Base-by-base conservation (phyloP, 257 asterid species). In the Solanum megistacrolobum region DNA sequence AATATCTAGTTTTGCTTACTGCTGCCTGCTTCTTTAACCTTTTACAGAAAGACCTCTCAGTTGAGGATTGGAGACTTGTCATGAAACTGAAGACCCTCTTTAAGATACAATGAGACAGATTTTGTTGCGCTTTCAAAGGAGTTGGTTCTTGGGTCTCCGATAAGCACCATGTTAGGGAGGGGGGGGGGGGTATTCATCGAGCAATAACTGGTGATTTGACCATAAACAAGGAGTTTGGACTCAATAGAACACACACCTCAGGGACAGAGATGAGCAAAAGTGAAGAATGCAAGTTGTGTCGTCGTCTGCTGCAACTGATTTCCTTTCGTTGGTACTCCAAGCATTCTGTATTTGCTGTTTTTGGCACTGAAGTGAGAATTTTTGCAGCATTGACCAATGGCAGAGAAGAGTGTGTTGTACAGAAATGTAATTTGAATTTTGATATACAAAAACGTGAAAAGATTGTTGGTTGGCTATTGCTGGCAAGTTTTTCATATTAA, bases 61-160 rank as follows among this genome's bases (percentile, higher is more conserved):
- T 81, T 78, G 98, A 96, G 16, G 99, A 94, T 36, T 95, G 94
- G 93, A 91, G 88, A 87, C 94, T 96, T 52, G 92, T 96, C n/a
- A 94, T 93, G 78, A 97, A 91, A 91, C 87, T 97, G 93, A 97
- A 97, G 89, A 92, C 84, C 41, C 91, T 97, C 86, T 96, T 97
- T 92, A 92, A 93, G 95, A 97, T 97, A 83, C 96, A 89, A n/a
- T 96, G 89, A 93, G 66, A 43, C 27, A 25, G 66, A 23, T 43
- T 79, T 79, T 29, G 62, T 27, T 14, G 38, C 62, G n/a, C 66
- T 79, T 43, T 46, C 36, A 46, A 79, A 43, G 36, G 27, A 27
- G 66, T 41, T 78, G n/a, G 23, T 79, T 79, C 66, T 8, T 79
- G 38, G 65, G 66, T 25, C 7, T 43, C 38, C 27, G 23, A 16